Evolutionary conservation across 331 rosid genomes (phyloP).

Genomic region (Malus hybrid): DNA sequence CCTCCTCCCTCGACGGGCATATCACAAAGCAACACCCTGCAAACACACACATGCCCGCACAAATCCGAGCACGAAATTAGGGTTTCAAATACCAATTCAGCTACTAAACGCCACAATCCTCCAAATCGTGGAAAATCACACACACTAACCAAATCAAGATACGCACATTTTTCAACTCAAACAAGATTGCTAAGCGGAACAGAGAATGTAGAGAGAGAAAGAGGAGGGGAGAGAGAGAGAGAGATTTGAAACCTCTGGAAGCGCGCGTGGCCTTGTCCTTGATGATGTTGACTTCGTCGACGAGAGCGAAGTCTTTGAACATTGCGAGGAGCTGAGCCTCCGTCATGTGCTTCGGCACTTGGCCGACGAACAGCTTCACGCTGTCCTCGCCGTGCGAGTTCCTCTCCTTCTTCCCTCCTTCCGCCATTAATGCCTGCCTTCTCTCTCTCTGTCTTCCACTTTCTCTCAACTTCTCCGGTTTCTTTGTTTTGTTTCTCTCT

Average conservation of each 20-base stretch:
- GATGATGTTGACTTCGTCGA: slow-evolving; percentile 97
- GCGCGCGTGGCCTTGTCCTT: slow-evolving; percentile 87
- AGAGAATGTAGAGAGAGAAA: not conserved
- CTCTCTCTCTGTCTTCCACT: slow-evolving; percentile 10
- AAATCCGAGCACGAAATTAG: slow-evolving; percentile 25
- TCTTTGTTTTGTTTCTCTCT: not conserved
- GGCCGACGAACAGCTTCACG: slow-evolving; percentile 97
- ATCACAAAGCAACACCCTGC: slow-evolving; percentile 92
- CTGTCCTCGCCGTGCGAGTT: slow-evolving; percentile 62
- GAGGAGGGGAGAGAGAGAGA: not conserved
- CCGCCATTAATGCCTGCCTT: slow-evolving; percentile 70
- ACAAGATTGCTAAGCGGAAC: not conserved
- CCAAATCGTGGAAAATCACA: slow-evolving; percentile 12
- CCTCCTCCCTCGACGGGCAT: slow-evolving; percentile 91
- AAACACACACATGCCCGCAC: not conserved
- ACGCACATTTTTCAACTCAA: not conserved
- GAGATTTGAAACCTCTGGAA: slow-evolving; percentile 59
- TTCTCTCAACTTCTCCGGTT: not conserved
- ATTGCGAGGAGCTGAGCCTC: slow-evolving; percentile 78
- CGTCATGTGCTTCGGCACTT: slow-evolving; percentile 94
- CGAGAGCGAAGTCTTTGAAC: slow-evolving; percentile 85
- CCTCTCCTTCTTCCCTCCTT: slow-evolving; percentile 63
- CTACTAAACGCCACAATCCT: not conserved
- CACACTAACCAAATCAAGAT: slow-evolving; percentile 5
- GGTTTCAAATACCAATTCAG: slow-evolving; percentile 17